Conservation (phyloP, 1,139 yeast species). For the Blastobotrys ciferrii region DNA sequence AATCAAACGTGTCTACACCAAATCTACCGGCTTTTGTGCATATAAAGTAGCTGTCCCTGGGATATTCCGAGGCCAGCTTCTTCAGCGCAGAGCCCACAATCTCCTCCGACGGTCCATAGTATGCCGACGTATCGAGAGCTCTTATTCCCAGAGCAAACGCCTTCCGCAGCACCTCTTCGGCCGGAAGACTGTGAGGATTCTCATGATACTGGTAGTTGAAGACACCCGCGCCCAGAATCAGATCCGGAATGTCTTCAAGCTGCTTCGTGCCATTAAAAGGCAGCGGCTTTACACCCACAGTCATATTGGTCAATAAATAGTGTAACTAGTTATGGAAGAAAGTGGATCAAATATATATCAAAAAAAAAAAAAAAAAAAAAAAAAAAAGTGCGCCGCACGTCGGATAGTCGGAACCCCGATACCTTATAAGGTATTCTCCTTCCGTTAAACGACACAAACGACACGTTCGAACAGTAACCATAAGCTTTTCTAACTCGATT, state of each 20-base stretch:
- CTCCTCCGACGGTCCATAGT: conserved; percentile 85
- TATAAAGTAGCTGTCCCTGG: conserved; percentile 64
- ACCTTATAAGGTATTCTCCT: no score
- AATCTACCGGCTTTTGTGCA: conserved; percentile 89
- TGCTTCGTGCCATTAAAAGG: conserved; percentile 1
- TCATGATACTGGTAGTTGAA: conserved; percentile 74
- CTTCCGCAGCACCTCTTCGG: conserved; percentile 51
- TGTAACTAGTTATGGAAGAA: background rate
- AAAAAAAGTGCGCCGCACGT: no score
- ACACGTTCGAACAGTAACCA: no score
- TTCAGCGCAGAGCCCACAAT: conserved; percentile 66
- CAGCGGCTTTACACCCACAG: conserved; percentile 4
- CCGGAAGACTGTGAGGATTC: conserved; percentile 59
- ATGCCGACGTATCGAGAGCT: conserved; percentile 89
- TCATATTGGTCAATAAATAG: background rate
- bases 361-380: no score
- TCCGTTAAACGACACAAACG: no score
- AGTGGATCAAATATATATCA: no score
- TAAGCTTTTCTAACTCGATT: no score
- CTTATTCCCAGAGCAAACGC: conserved; percentile 69
- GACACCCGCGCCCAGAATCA: conserved; percentile 83
- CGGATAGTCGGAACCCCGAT: no score
- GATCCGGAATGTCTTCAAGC: conserved; percentile 45
- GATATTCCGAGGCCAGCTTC: conserved; percentile 43
- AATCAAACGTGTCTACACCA: conserved; percentile 68